phyloP scores from a whole-genome alignment of 805 yeast genomes.

The Saccharomycopsis sp. region DNA sequence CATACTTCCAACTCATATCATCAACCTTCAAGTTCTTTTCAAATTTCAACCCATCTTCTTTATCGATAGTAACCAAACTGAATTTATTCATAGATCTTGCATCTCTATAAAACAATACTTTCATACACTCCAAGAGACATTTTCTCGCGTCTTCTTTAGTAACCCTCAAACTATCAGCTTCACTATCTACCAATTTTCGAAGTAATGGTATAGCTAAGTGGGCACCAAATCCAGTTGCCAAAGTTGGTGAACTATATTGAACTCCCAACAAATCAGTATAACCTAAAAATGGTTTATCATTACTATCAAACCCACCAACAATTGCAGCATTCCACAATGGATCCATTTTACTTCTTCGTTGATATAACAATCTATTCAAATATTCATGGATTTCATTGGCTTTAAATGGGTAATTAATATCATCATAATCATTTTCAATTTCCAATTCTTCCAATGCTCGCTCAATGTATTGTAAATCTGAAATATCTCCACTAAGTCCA shows the following conservation, averaged over 20 bases:
- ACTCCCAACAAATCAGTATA: constrained; percentile 92
- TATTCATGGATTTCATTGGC: constrained; percentile 90
- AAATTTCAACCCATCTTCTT: constrained; percentile 52
- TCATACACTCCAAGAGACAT: constrained; percentile 82
- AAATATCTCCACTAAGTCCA: constrained; percentile 90
- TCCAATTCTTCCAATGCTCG: constrained; percentile 71
- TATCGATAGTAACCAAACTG: constrained; percentile 68
- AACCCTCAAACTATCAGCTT: constrained; percentile 64
- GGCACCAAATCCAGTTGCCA: constrained; percentile 96
- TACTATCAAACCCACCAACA: constrained; percentile 82
- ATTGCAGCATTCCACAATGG: constrained; percentile 94
- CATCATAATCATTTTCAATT: constrained; percentile 72
- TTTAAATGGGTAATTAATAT: constrained; percentile 41
- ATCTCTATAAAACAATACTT: constrained; percentile 90
- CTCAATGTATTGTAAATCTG: constrained; percentile 84
- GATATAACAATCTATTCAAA: constrained; percentile 74
- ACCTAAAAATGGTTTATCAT: constrained; percentile 63
- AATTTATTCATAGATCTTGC: constrained; percentile 89
- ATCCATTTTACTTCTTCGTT: constrained; percentile 86
- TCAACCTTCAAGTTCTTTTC: constrained; percentile 64
- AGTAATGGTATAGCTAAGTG: constrained; percentile 89
- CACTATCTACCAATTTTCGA: constrained; percentile 75
- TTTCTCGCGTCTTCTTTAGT: constrained; percentile 69
- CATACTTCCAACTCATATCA: constrained; percentile 85
- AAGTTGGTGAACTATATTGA: constrained; percentile 75